Evolutionary conservation across 768 basidiomycete genomes (phyloP), one percentile per base, ranked within the genome.

Genomic region (Russula earlei): DNA sequence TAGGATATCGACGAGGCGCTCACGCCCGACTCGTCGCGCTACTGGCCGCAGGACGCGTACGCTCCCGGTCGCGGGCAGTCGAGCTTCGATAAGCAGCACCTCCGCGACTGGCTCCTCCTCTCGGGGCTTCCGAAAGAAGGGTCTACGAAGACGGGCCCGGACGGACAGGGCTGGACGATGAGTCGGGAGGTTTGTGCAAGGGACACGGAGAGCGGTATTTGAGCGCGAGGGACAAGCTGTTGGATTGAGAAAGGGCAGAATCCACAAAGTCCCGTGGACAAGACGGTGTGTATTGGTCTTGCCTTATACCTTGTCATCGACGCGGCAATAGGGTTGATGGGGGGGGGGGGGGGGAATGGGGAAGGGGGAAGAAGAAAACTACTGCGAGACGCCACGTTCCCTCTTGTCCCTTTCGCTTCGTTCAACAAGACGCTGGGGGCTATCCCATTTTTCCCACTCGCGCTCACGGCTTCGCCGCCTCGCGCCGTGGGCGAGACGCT

Each of bases 1-100:
- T 98, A n/a, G n/a, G n/a, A n/a, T 46, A 85, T 98, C 62, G 96
- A 99, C 69, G 96, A 99, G 67, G 80, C 89, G n/a, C 79, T 99
- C 51, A 98, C 96, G 0, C 94, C 95, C 20, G 96, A 99, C 69
- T 97, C 93, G 11, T 96, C 92, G 17, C 81, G 95, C 31, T 99
- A 97, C 74, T 98, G 96, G 96, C 90, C 93, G 1, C 73, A 84
- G 6, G 76, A 74, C 5, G 77, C 74, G 3, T 97, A 96, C 70
- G 70, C 71, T 29, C 75, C 82, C 4, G 96, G 94, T 4, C 74
- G 78, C 34, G 66, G 83, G 0, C 95, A 96, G 70, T 80, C 85
- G 19, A 91, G 91, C 66, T 98, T 96, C 65, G 96, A 98, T 69
- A 99, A 98, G 72, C 96, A 99, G 71, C 97, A 87, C 65, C 72